phyloP scores from a whole-genome alignment of 2,329 filamentous ascomycete species.

The Myriosclerotinia curreyana region DNA sequence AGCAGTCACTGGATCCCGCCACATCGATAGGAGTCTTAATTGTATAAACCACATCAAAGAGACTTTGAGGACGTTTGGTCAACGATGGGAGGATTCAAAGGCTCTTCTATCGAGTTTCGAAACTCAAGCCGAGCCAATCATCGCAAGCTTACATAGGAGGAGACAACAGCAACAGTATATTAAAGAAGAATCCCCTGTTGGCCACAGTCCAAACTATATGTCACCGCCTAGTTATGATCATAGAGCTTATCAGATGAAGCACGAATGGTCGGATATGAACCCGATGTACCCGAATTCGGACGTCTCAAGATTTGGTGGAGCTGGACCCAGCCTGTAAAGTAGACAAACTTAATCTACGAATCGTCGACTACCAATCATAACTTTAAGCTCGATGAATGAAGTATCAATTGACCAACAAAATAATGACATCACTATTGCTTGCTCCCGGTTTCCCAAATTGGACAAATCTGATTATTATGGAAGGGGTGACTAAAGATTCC shows the following conservation, averaged over 20 bases:
- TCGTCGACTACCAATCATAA: neutral
- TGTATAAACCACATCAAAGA: constrained; percentile 54
- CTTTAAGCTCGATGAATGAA: neutral
- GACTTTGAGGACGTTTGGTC: constrained; percentile 55
- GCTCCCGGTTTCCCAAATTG: neutral
- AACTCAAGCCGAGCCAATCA: constrained; percentile 33
- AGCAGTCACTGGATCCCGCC: constrained; percentile 45
- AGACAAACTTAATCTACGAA: neutral
- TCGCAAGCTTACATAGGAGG: constrained; percentile 45
- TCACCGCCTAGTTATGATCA: constrained; percentile 29
- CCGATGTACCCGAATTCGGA: constrained; percentile 24
- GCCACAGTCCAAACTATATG: constrained; percentile 31
- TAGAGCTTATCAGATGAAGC: constrained; percentile 26
- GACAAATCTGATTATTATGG: neutral
- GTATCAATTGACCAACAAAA: neutral
- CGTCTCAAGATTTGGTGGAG: constrained; percentile 25
- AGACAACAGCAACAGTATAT: constrained; percentile 36
- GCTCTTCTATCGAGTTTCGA: constrained; percentile 55
- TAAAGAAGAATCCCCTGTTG: constrained; percentile 28
- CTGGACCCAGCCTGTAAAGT: constrained; percentile 16
- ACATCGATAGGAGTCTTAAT: constrained; percentile 53
- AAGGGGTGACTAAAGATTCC: neutral
- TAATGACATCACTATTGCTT: neutral
- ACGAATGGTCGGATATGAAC: constrained; percentile 30
- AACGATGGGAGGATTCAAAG: constrained; percentile 57